These are phyloP conservation scores for Tarenaya hassleriana DNA, from an alignment of 345 rosid genomes.

Conservation along the genomic window DNA sequence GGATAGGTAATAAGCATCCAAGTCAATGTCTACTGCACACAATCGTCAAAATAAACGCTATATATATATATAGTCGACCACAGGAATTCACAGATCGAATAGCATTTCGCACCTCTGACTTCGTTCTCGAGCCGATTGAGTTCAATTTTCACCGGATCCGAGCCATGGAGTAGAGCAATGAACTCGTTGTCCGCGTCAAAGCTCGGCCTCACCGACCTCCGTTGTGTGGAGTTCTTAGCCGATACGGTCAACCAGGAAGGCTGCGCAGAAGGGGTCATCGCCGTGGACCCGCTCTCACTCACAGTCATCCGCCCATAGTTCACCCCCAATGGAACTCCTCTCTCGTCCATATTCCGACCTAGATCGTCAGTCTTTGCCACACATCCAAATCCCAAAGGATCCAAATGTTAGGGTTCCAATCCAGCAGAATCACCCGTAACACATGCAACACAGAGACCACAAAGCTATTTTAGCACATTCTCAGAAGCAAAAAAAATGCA, in stretches of 20 bases:
- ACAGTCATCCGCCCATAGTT: conserved; percentile 19
- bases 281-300: conserved; percentile 18
- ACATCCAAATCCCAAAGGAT: conserved; percentile 7
- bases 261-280: conserved; percentile 22
- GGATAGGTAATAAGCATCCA: background rate
- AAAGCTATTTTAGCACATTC: conserved; percentile 20
- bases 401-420: conserved; percentile 5
- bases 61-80: too few relatives aligned
- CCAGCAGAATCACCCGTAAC: background rate
- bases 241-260: conserved; percentile 43
- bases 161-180: conserved; percentile 85
- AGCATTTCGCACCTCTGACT: conserved; percentile 73
- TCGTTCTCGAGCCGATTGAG: conserved; percentile 96
- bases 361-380: background rate
- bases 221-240: conserved; percentile 45
- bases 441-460: background rate
- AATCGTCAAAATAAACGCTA: conserved; percentile 9
- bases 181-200: conserved; percentile 83
- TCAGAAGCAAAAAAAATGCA: conserved; percentile 9
- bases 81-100: conserved; percentile 55
- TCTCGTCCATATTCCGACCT: conserved; percentile 24
- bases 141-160: conserved; percentile 99
- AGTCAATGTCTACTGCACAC: conserved; percentile 10
- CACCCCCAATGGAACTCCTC: conserved; percentile 24
- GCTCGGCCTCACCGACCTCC: conserved; percentile 79